Base-by-base conservation (phyloP, 108 stramenopile genomes). In the Fragilaria crotonensis region DNA sequence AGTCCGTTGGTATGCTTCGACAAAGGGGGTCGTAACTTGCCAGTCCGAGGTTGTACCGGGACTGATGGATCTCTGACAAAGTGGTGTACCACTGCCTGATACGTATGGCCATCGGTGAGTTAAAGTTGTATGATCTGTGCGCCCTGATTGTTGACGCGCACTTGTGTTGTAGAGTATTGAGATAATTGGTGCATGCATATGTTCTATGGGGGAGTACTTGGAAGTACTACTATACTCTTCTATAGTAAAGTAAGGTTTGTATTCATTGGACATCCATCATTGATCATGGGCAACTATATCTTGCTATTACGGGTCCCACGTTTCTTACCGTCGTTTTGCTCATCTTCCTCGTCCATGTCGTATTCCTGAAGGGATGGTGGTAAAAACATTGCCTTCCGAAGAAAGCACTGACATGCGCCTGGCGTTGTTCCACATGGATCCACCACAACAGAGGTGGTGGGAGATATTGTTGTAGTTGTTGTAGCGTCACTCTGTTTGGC, bases 321-420 rank as follows among this genome's bases (percentile, higher is more conserved):
- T n/a, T n/a, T n/a, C n/a, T n/a, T n/a, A n/a, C n/a, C n/a, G n/a
- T n/a, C n/a, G n/a, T n/a, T n/a, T n/a, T n/a, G n/a, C 41, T 44
- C 41, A 14, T 17, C 41, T 17, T 52, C 9, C 2, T 52, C 51
- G 3, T 52, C 51, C 18, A 18, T 27, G n/a, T 25, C 2, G 2
- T 52, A 22, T 5, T 52, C 51, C 7, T 26, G 3, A n/a, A 52
- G n/a, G 3, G 26, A 22, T 18, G n/a, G 18, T 25, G 51, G 51
- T 52, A 52, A 28, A 28, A 52, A 52, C 7, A 52, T 23, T 23
- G 26, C 51, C 28, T 27, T 25, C 28, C 51, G 51, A 2, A 52
- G 9, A 5, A 26, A 52, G 7, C 51, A 52, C 9, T 52, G 51
- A 5, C 51, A 52, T n/a, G 23, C 51, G 23, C 28, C 3, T 26